phyloP scores from a whole-genome alignment of 2,329 filamentous ascomycete genomes.

The Trichoderma breve region DNA sequence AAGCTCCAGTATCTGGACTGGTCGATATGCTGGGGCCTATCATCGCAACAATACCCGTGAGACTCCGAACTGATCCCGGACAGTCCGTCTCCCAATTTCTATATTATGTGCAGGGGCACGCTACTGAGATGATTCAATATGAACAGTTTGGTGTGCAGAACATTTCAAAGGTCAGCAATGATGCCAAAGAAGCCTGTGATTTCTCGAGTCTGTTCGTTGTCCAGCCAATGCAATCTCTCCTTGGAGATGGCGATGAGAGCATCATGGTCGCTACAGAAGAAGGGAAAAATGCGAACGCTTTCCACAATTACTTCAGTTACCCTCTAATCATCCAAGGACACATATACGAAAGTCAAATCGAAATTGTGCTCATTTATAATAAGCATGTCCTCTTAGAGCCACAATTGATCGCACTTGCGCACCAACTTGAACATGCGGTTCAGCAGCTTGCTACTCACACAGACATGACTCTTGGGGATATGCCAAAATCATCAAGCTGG shows the following conservation, averaged over 20 bases:
- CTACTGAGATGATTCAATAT: slow-evolving; percentile 5
- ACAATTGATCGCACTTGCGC: background rate
- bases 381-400: background rate
- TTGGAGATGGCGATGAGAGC: background rate
- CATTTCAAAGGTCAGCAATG: background rate
- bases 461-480: background rate
- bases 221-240: slow-evolving; percentile 14
- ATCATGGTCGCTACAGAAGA: background rate
- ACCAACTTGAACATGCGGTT: slow-evolving; percentile 5
- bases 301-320: slow-evolving; percentile 14
- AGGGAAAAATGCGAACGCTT: background rate
- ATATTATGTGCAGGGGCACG: slow-evolving; percentile 3
- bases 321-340: slow-evolving; percentile 7
- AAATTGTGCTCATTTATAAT: slow-evolving; percentile 15
- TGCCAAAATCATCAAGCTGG: background rate
- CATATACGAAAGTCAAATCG: background rate
- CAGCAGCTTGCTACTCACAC: background rate
- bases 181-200: slow-evolving; percentile 19
- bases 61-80: background rate
- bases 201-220: slow-evolving; percentile 20
- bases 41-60: slow-evolving; percentile 15
- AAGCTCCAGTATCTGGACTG: slow-evolving; percentile 5
- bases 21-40: background rate
- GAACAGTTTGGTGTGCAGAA: slow-evolving; percentile 8
- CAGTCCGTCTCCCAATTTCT: background rate